Base-by-base conservation (phyloP, 805 yeast genomes). In the Hemisphaericaspora nanyangensis region DNA sequence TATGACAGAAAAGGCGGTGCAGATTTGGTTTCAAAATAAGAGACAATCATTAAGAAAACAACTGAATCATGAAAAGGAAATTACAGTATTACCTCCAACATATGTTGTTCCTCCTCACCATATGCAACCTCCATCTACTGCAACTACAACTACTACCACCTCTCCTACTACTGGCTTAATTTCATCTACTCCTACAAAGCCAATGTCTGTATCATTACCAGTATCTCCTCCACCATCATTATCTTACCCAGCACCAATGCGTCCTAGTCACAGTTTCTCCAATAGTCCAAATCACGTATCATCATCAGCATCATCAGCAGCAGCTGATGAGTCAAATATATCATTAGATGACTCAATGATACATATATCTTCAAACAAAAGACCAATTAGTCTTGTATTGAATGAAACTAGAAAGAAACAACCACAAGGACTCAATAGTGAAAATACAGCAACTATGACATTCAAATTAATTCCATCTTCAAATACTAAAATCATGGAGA, bases 1-100 rank as follows among this genome's bases (percentile, higher is more conserved):
- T 49, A 93, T 93, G 98, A 79, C 91, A n/a, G 97, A 90, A 61
- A 88, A 90, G 60, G 96, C 97, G 2, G 95, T 93, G 26, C 99
- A 93, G 66, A 88, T 91, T 46, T 93, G 99, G 99, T 93, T 93
- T 66, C 99, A 93, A 65, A 93, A 93, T 63, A 85, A 81, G 61
- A 78, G 99, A 61, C 97, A 91, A 63, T 75, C 90, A 27, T 63
- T 83, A 46, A 76, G 89, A 53, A 78, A 81, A 50, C 70, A 65
- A 36, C 51, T 54, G 39, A 45, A 47, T 30, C 39, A 50, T 12
- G 73, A 68, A 35, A 63, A 54, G 46, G 74, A 69, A 50, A 52
- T 69, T 30, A 65, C 72, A 7, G 70, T 60, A 42, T 56, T 69
- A 47, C 72, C 72, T 22, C 70, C 71, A n/a, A 65, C 69, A 10